Base-by-base conservation (phyloP, 306 rosid species). In the Aeschynomene evenia region DNA sequence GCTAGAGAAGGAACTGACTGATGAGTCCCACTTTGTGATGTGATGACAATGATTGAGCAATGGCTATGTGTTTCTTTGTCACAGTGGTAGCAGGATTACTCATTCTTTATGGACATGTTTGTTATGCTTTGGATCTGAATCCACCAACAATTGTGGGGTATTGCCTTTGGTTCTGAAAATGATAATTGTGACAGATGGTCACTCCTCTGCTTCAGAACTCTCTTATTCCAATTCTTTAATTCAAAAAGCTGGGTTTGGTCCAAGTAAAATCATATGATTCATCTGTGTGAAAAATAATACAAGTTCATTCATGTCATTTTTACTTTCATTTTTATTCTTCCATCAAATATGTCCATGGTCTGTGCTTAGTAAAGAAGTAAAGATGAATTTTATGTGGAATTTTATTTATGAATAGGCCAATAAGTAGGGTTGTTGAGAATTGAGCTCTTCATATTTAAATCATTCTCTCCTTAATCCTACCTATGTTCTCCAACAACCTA, bases 11-110 rank as follows among this genome's bases (percentile, higher is more conserved):
- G 33, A 57, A 39, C 23, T 65, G 74, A 74, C 26, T 39, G 68
- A 71, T 65, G 82, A 53, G 66, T 50, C 78, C 66, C 43, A 54
- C 77, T 71, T n/a, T 66, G 68, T 60, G 77, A 79, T 77, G 45
- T n/a, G 48, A 51, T 74, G 86, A 79, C 72, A 80, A 40, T 66
- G 81, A 82, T 71, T 56, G 13, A 79, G 48, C 77, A 51, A 54
- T 70, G 65, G 63, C 66, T 20, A 9, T 42, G 62, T 75, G 81
- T 68, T 73, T 61, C 40, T 34, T 14, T 80, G 83, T 78, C 81
- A 50, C 80, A 58, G 21, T 43, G 18, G 67, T 48, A 71, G 13
- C 49, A 75, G 51, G 79, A 69, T 66, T 63, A 16, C 76, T 71
- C 69, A 54, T 50, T 29, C 62, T 63, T 46, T 45, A 77, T 36